phyloP scores from a whole-genome alignment of 176 grass and related monocot genomes.

The Leersia perrieri region DNA sequence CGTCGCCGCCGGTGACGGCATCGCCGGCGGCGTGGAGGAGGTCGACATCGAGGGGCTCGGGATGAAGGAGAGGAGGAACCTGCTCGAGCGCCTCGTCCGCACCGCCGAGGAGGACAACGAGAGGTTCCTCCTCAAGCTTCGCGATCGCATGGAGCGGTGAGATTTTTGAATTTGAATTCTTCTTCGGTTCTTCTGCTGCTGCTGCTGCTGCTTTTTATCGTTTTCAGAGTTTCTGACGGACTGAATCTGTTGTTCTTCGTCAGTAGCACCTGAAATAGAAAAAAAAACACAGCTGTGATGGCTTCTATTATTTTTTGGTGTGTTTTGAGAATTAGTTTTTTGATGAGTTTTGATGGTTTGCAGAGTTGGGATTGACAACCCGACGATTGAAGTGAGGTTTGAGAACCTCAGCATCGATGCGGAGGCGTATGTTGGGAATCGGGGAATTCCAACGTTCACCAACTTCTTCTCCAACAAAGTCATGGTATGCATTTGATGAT shows the following conservation, averaged over 20 bases:
- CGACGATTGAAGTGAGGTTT: constrained; percentile 88
- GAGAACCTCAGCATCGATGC: constrained; percentile 77
- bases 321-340: not conserved
- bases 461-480: constrained; percentile 94
- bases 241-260: too few relatives aligned
- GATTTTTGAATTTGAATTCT: not conserved
- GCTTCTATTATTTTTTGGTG: not conserved
- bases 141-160: constrained; percentile 83
- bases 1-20: not conserved
- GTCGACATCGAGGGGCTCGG: constrained; percentile 69
- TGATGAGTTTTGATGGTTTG: not conserved
- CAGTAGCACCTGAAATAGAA: not conserved
- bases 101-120: constrained; percentile 97
- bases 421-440: constrained; percentile 80
- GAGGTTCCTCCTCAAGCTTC: constrained; percentile 85
- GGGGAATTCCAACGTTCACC: constrained; percentile 74
- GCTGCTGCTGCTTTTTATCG: not conserved
- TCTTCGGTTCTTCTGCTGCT: not conserved
- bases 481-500: constrained; percentile 43
- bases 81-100: constrained; percentile 70
- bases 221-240: too few relatives aligned
- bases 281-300: not conserved
- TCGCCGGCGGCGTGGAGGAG: constrained; percentile 23
- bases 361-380: constrained; percentile 92
- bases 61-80: constrained; percentile 61